Evolutionary conservation across 371 early-diverging fungal species (phyloP).

Genomic region (Capillidium rhysosporum): DNA sequence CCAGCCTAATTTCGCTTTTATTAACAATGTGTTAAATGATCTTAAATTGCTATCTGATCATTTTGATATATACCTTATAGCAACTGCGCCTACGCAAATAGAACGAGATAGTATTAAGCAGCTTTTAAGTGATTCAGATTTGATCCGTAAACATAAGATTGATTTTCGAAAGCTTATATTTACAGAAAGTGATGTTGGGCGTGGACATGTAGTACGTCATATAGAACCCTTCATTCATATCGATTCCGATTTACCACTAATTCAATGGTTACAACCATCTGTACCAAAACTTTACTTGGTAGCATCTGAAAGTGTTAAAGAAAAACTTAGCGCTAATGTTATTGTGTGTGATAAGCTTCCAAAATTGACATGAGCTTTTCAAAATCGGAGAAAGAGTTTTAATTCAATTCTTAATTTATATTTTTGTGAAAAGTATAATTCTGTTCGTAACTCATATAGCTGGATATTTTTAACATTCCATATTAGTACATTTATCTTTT

Average conservation of each 20-base stretch:
- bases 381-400: no score
- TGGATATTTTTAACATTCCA: no score
- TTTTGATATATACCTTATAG: constrained; percentile 24
- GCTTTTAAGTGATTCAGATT: constrained; percentile 21
- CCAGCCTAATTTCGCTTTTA: constrained; percentile 29
- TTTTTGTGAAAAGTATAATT: no score
- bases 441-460: no score
- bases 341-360: no score
- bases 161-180: constrained; percentile 26
- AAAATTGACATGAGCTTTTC: no score
- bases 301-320: background rate
- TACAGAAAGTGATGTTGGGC: constrained; percentile 27
- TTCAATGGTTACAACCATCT: constrained; percentile 13
- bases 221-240: constrained; percentile 21
- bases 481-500: no score
- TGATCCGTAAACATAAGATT: constrained; percentile 16
- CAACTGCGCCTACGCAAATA: constrained; percentile 16
- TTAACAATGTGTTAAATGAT: constrained; percentile 18
- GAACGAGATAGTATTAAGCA: constrained; percentile 22
- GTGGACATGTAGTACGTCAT: constrained; percentile 31
- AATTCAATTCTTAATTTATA: no score
- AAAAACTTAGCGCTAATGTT: no score
- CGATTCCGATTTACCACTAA: constrained; percentile 13
- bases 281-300: constrained; percentile 10
- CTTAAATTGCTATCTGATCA: constrained; percentile 17